A percentile compares a stretch with the other conserved stretches of the same genome.
These are phyloP conservation scores for Mycena alexandri DNA, from an alignment of 768 basidiomycete species.

Conservation along the genomic window DNA sequence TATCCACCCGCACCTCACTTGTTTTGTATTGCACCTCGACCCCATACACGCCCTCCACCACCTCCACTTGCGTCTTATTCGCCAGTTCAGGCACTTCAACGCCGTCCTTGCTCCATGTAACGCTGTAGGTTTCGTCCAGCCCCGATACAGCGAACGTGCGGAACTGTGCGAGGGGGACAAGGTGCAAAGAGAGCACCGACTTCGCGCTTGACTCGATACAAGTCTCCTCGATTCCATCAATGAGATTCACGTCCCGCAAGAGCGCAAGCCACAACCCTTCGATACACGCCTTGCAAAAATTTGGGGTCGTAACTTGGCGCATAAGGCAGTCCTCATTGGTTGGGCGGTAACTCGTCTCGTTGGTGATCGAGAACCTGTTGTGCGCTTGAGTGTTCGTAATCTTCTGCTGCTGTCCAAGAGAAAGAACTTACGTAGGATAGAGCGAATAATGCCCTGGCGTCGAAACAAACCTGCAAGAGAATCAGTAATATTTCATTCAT, in stretches of 20 bases:
- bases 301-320: conserved; percentile 76
- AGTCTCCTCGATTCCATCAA: conserved; percentile 63
- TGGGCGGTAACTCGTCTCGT: conserved; percentile 80
- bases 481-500: conserved; percentile 8
- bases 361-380: conserved; percentile 70
- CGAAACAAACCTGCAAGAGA: conserved; percentile 65
- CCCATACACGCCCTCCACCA: conserved; percentile 57
- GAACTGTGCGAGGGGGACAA: conserved; percentile 75
- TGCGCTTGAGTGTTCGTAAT: not conserved
- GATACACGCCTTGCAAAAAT: conserved; percentile 80
- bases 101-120: conserved; percentile 69
- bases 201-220: conserved; percentile 45
- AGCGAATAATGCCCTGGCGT: conserved; percentile 71
- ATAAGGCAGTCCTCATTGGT: conserved; percentile 88
- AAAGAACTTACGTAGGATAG: conserved; percentile 75
- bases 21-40: conserved; percentile 65
- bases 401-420: not conserved
- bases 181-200: conserved; percentile 55
- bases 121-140: conserved; percentile 63
- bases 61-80: conserved; percentile 64
- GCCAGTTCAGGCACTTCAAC: conserved; percentile 56
- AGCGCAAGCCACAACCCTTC: conserved; percentile 83
- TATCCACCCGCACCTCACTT: conserved; percentile 70
- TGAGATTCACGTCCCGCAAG: conserved; percentile 68
- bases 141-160: conserved; percentile 45